Conservation (phyloP, 2,329 filamentous ascomycete genomes). For the Claviceps arundinis region DNA sequence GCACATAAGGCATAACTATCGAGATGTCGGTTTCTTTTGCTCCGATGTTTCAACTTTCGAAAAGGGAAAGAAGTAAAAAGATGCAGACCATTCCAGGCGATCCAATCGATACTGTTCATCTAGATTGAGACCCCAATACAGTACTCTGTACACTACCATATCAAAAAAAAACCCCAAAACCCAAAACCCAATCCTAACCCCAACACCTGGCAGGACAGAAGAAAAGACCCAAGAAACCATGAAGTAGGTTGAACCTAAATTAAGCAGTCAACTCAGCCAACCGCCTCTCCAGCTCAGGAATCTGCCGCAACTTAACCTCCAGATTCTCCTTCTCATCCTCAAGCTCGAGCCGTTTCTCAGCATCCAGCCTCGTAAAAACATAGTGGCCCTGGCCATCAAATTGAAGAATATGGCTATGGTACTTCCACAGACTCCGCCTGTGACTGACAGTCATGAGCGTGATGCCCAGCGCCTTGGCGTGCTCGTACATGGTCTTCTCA, state of each 20-base stretch:
- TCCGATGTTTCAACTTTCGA: too few relatives aligned
- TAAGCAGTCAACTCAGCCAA: conserved; percentile 58
- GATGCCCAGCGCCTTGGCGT: conserved; percentile 79
- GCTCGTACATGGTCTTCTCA: conserved; percentile 94
- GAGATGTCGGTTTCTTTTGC: too few relatives aligned
- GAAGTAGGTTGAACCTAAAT: neutral
- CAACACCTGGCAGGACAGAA: neutral
- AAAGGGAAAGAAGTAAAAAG: too few relatives aligned
- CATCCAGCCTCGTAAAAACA: conserved; percentile 81
- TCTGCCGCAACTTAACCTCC: conserved; percentile 69
- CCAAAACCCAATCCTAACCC: too few relatives aligned
- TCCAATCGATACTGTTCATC: too few relatives aligned
- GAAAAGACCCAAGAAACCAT: neutral
- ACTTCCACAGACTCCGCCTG: conserved; percentile 85
- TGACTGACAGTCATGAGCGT: conserved; percentile 97
- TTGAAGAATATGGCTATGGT: conserved; percentile 86
- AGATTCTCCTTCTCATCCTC: conserved; percentile 97
- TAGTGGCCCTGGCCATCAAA: conserved; percentile 92
- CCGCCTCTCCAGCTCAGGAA: conserved; percentile 77
- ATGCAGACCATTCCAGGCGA: too few relatives aligned
- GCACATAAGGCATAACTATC: too few relatives aligned
- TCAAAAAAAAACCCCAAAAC: too few relatives aligned
- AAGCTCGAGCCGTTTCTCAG: conserved; percentile 67
- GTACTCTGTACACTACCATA: too few relatives aligned
- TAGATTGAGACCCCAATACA: too few relatives aligned